A percentile compares a stretch with the other conserved stretches of the same genome.
Evolutionary conservation across 139 green algal genomes (phyloP).

Genomic region (Tetradesmus lagerheimii): DNA sequence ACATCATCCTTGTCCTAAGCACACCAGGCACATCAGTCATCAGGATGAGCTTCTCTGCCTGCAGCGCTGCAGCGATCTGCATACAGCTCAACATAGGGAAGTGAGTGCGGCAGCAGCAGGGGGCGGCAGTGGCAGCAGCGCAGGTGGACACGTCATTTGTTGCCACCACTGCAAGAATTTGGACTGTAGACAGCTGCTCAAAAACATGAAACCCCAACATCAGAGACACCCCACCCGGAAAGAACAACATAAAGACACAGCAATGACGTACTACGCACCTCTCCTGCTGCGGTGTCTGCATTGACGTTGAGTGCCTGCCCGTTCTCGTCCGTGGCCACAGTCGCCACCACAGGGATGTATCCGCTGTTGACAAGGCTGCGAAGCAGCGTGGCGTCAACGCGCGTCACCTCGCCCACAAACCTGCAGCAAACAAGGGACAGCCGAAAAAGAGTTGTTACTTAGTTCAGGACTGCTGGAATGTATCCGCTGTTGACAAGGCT

Average conservation of each 20-base stretch:
- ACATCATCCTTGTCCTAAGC: conserved; percentile 86
- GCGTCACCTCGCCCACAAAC: conserved; percentile 96
- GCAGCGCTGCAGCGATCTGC: too few relatives aligned
- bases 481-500: conserved; percentile 80
- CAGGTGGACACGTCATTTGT: too few relatives aligned
- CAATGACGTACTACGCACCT: conserved; percentile 72
- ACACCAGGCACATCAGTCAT: conserved; percentile 59
- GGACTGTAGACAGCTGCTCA: too few relatives aligned
- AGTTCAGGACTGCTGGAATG: too few relatives aligned
- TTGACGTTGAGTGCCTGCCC: conserved; percentile 99
- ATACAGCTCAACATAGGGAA: too few relatives aligned
- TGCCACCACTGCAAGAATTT: too few relatives aligned
- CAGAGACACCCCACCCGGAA: too few relatives aligned
- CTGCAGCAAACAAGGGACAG: not conserved
- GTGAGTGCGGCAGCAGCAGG: too few relatives aligned
- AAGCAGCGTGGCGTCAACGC: conserved; percentile 84
- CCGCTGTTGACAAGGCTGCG: conserved; percentile 77
- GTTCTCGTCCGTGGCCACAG: conserved; percentile 87
- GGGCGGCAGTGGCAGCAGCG: not conserved
- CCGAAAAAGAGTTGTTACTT: too few relatives aligned
- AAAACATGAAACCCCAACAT: too few relatives aligned
- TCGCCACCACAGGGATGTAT: conserved; percentile 97
- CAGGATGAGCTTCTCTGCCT: too few relatives aligned
- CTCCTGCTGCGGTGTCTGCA: conserved; percentile 97
- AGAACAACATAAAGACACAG: too few relatives aligned